A percentile compares a stretch with the other conserved stretches of the same genome.
Conservation (phyloP, 2,329 filamentous ascomycete species). For the Exophiala aquamarina region DNA sequence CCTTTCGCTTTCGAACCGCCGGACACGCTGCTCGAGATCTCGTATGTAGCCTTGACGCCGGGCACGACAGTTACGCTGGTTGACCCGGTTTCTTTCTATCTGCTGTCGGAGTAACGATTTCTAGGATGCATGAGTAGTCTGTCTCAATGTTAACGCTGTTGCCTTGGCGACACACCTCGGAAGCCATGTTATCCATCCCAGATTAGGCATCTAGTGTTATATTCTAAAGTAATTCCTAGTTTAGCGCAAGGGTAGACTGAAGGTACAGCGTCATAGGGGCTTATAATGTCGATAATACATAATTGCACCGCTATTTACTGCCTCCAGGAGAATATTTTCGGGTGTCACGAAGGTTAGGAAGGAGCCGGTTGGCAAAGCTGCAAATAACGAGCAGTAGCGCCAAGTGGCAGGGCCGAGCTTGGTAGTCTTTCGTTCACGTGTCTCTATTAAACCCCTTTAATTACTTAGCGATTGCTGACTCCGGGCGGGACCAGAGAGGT, state of each 20-base stretch:
- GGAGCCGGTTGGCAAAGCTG: not conserved
- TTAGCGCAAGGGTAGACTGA: not conserved
- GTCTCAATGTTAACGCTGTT: not conserved
- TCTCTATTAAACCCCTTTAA: not conserved
- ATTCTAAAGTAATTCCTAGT: not conserved
- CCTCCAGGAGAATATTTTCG: not conserved
- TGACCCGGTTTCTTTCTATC: slow-evolving; percentile 67
- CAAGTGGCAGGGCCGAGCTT: not conserved
- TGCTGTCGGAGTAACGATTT: slow-evolving; percentile 13
- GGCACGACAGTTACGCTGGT: slow-evolving; percentile 72
- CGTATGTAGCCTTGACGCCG: slow-evolving; percentile 71
- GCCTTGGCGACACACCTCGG: not conserved
- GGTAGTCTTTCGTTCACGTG: not conserved
- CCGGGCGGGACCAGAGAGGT: not conserved
- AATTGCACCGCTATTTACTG: not conserved
- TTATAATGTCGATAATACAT: not conserved
- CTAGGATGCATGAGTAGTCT: not conserved
- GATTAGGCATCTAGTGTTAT: not conserved
- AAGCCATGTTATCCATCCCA: not conserved
- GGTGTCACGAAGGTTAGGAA: not conserved
- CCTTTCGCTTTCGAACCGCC: slow-evolving; percentile 64
- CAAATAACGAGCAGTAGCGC: not conserved
- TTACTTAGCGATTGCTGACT: not conserved
- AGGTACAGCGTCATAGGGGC: not conserved
- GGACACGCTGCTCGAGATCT: slow-evolving; percentile 65